A percentile compares a stretch with the other conserved stretches of the same genome.
These are phyloP conservation scores for Colletotrichum graminicola DNA, from an alignment of 2,329 filamentous ascomycete species.

Conservation along the genomic window DNA sequence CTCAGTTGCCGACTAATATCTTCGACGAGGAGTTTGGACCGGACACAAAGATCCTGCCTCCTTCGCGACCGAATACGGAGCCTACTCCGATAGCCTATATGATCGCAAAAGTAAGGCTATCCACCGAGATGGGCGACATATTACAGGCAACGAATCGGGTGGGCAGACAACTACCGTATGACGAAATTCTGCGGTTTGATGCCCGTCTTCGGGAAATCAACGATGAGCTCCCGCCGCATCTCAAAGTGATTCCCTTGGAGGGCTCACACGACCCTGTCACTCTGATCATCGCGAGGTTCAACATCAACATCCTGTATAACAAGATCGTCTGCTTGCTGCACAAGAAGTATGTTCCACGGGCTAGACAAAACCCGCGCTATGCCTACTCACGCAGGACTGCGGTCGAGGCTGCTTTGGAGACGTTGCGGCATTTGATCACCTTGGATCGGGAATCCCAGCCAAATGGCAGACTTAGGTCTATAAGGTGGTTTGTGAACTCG, in stretches of 20 bases:
- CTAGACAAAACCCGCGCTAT: constrained; percentile 83
- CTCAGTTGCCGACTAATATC: constrained; percentile 80
- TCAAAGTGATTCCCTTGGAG: constrained; percentile 81
- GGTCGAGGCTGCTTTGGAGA: constrained; percentile 86
- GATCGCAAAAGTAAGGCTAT: constrained; percentile 78
- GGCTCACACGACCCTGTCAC: constrained; percentile 85
- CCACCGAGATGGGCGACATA: constrained; percentile 78
- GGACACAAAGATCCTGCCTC: constrained; percentile 75
- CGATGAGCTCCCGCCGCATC: constrained; percentile 80
- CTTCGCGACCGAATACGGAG: constrained; percentile 75
- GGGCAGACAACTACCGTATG: constrained; percentile 68
- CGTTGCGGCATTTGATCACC: constrained; percentile 81
- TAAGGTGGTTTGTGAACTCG: constrained; percentile 84
- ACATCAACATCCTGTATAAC: constrained; percentile 86
- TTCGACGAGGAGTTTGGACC: constrained; percentile 85
- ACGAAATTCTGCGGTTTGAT: constrained; percentile 74
- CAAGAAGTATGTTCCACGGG: constrained; percentile 84
- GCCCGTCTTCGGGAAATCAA: constrained; percentile 70
- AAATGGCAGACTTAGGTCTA: constrained; percentile 76
- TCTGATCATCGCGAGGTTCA: constrained; percentile 86
- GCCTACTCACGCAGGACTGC: constrained; percentile 85
- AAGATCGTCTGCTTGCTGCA: constrained; percentile 93
- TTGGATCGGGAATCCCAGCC: constrained; percentile 81
- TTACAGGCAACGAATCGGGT: constrained; percentile 73
- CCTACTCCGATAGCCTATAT: constrained; percentile 83